phyloP scores from a whole-genome alignment of 306 rosid genomes.

The Fagus sylvatica region DNA sequence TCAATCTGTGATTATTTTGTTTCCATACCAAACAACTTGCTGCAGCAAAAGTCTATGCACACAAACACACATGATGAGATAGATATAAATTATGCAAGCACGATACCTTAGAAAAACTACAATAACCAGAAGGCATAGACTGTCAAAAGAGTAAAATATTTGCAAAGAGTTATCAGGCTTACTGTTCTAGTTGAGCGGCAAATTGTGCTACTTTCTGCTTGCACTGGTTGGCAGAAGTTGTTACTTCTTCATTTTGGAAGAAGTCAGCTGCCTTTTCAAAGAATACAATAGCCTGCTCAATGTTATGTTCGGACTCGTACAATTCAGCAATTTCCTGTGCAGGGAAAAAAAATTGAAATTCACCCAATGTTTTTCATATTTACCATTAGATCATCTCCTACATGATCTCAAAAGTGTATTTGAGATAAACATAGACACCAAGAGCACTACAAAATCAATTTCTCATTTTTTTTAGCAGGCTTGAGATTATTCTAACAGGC shows the following conservation, averaged over 20 bases:
- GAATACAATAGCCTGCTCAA: conserved; percentile 74
- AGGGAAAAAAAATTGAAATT: conserved; percentile 17
- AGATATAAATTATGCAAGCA: too few relatives aligned
- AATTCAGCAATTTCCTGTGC: conserved; percentile 91
- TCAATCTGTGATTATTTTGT: conserved; percentile 2
- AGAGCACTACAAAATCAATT: conserved; percentile 2
- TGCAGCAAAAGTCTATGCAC: neutral
- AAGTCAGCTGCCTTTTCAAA: conserved; percentile 89
- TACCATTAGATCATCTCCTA: neutral
- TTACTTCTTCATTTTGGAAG: conserved; percentile 85
- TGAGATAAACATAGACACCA: neutral
- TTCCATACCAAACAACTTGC: conserved; percentile 15
- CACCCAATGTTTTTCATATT: conserved; percentile 19
- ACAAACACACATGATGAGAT: too few relatives aligned
- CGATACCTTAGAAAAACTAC: too few relatives aligned
- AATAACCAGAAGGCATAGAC: neutral
- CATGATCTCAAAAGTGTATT: neutral
- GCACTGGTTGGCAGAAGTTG: conserved; percentile 88
- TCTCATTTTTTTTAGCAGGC: conserved; percentile 9
- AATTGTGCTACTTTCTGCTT: conserved; percentile 95
- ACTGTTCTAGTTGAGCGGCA: conserved; percentile 94
- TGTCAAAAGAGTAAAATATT: conserved; percentile 11
- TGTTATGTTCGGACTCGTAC: conserved; percentile 80
- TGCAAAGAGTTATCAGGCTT: conserved; percentile 23
- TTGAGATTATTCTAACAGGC: neutral